Percentiles rank a stretch among this genome's conserved stretches.
Conservation (phyloP, 192 early-diverging fungal genomes). For the Coemansia sp. region DNA sequence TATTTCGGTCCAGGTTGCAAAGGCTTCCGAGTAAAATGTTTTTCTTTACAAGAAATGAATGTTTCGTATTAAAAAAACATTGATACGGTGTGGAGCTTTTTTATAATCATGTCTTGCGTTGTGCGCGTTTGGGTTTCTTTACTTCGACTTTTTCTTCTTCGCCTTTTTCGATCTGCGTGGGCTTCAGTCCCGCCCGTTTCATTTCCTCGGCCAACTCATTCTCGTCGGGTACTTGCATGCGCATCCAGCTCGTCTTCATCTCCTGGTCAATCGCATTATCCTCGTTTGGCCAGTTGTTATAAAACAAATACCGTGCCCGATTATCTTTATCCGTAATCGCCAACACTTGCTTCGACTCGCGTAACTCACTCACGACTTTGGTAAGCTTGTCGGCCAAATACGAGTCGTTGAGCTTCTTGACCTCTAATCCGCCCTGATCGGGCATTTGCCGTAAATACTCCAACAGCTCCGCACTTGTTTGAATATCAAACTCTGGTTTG, state of each 20-base stretch:
- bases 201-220: slow-evolving; percentile 70
- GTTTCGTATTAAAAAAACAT: too few relatives aligned
- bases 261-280: slow-evolving; percentile 44
- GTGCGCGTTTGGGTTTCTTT: slow-evolving; percentile 63
- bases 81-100: too few relatives aligned
- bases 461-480: slow-evolving; percentile 69
- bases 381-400: slow-evolving; percentile 54
- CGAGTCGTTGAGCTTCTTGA: slow-evolving; percentile 74
- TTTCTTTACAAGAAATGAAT: too few relatives aligned
- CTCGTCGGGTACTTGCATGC: slow-evolving; percentile 69
- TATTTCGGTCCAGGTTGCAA: slow-evolving; percentile 75
- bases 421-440: slow-evolving; percentile 67
- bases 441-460: slow-evolving; percentile 57
- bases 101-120: slow-evolving; percentile 54
- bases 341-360: slow-evolving; percentile 57
- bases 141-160: slow-evolving; percentile 49
- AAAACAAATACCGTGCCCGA: slow-evolving; percentile 64
- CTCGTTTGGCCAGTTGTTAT: slow-evolving; percentile 55
- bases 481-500: slow-evolving; percentile 74
- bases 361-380: slow-evolving; percentile 34
- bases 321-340: slow-evolving; percentile 67
- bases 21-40: slow-evolving; percentile 35
- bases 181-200: slow-evolving; percentile 64
- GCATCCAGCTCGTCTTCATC: slow-evolving; percentile 73
- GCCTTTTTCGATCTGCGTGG: slow-evolving; percentile 70